Percentiles rank a stretch among this genome's conserved stretches.
Evolutionary conservation across 768 basidiomycete species (phyloP).

Genomic region (Polyporus arcularius): DNA sequence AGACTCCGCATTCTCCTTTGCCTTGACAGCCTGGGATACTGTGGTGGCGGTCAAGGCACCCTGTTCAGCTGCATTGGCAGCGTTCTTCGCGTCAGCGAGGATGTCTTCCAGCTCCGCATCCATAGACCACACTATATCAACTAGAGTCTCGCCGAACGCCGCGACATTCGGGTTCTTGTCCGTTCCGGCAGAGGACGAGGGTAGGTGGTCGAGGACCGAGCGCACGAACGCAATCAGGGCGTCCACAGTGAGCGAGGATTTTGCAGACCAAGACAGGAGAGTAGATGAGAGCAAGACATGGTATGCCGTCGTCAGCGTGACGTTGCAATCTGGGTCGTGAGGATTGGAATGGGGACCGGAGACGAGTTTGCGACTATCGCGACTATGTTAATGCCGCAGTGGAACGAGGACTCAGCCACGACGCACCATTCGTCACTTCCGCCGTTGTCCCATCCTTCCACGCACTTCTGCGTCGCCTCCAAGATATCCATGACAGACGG

Average conservation of each 20-base stretch:
- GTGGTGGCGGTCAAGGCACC: slow-evolving; percentile 17
- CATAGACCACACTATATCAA: slow-evolving; percentile 82
- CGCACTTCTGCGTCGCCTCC: slow-evolving; percentile 47
- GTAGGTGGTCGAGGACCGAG: slow-evolving; percentile 59
- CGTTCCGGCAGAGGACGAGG: slow-evolving; percentile 51
- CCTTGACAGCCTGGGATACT: slow-evolving; percentile 31
- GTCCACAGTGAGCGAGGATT: slow-evolving; percentile 46
- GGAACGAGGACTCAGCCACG: slow-evolving; percentile 24
- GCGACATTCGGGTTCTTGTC: slow-evolving; percentile 41
- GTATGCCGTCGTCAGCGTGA: slow-evolving; percentile 65
- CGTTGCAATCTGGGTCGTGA: slow-evolving; percentile 50
- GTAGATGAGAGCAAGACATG: slow-evolving; percentile 65
- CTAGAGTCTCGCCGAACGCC: slow-evolving; percentile 65
- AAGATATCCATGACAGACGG: slow-evolving; percentile 57
- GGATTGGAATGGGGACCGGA: slow-evolving; percentile 61
- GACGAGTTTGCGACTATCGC: slow-evolving; percentile 60
- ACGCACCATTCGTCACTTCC: slow-evolving; percentile 65
- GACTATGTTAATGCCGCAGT: slow-evolving; percentile 11
- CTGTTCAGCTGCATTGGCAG: slow-evolving; percentile 25
- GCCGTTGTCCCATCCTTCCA: slow-evolving; percentile 56
- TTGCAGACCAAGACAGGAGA: slow-evolving; percentile 56
- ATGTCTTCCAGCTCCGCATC: slow-evolving; percentile 79
- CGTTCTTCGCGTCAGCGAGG: slow-evolving; percentile 52
- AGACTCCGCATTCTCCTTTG: slow-evolving; percentile 54
- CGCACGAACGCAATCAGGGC: slow-evolving; percentile 65